Evolutionary conservation across 2,329 filamentous ascomycete species (phyloP), one percentile per base, ranked within the genome.

Genomic region (Penicillium sp.): DNA sequence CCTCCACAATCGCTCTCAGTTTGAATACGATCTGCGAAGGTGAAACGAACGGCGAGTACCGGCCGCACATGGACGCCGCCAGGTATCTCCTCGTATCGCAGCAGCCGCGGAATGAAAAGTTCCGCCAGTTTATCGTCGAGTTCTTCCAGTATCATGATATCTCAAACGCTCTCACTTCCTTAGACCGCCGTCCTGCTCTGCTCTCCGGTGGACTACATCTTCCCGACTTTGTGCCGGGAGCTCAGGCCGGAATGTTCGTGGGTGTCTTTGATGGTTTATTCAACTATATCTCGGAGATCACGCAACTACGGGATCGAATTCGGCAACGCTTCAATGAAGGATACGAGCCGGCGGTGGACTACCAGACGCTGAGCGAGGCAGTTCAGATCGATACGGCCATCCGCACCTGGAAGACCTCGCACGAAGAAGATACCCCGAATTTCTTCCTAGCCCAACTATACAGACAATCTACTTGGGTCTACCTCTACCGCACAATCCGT

Each of bases 241-340:
- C 79, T 1, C 77, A 81, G 57, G 81, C 80, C 2, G 81, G 80
- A 7, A 78, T 76, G n/a, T 78, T 96, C 4, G 78, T 96, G 5
- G 91, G 91, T 18, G 87, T 96, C 21, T 85, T 88, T 33, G 91
- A 96, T 63, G 90, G 90, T 1, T 77, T 96, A 2, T 91, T 96
- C 66, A 81, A 83, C 27, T 86, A 89, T 65, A 85, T 96, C 24
- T 87, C 87, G 7, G 84, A 89, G 63, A 93, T 95, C 54, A 91
- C 89, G 1, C 82, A 83, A 10, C 82, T 96, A 30, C 83, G 91
- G 34, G 88, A 92, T 68, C 80, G 80, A 2, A 88, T 96, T 55
- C 84, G 91, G 5, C 76, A 78, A 26, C 85, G 90, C 45, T 86
- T 91, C 60, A 74, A 79, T 47, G 67, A 81, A 47, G 75, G 83